Conservation (phyloP, 345 rosid species). For the Corymbia maculata region DNA sequence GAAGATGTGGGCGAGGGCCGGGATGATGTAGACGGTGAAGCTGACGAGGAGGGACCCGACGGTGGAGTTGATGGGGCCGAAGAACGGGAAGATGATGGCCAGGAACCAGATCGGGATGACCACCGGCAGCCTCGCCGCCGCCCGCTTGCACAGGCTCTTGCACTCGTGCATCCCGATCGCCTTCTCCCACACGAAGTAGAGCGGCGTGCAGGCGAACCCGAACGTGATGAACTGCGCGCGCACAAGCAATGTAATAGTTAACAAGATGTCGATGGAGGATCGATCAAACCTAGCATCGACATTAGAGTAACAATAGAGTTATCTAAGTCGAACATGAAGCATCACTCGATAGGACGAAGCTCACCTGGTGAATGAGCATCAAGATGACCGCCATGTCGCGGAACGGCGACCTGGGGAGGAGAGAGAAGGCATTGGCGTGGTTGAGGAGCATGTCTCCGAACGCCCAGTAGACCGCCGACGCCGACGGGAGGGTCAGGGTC, state of each 20-base stretch:
- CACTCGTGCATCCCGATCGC: constrained; percentile 94
- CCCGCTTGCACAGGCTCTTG: constrained; percentile 88
- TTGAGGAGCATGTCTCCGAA: constrained; percentile 93
- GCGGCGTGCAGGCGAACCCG: constrained; percentile 94
- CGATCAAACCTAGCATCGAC: too few relatives aligned
- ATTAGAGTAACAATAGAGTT: background rate
- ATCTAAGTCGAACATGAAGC: background rate
- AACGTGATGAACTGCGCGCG: constrained; percentile 75
- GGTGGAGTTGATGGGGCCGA: constrained; percentile 95
- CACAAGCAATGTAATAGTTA: background rate
- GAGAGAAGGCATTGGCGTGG: constrained; percentile 93
- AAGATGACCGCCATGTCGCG: constrained; percentile 89
- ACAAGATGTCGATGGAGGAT: too few relatives aligned
- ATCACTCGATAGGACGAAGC: background rate
- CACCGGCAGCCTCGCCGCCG: constrained; percentile 89
- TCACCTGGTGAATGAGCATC: constrained; percentile 94
- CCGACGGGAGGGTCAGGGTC: constrained; percentile 94
- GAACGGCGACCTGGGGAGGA: constrained; percentile 61
- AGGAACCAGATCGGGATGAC: constrained; percentile 95
- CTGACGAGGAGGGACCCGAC: constrained; percentile 97
- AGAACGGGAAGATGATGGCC: constrained; percentile 92
- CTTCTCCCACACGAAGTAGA: constrained; percentile 99
- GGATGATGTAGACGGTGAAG: constrained; percentile 98
- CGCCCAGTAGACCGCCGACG: constrained; percentile 94
- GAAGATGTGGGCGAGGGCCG: constrained; percentile 85